Evolutionary conservation across 495 filamentous ascomycete species (phyloP), one percentile per base, ranked within the genome.

Genomic region (Annulohypoxylon nitens): DNA sequence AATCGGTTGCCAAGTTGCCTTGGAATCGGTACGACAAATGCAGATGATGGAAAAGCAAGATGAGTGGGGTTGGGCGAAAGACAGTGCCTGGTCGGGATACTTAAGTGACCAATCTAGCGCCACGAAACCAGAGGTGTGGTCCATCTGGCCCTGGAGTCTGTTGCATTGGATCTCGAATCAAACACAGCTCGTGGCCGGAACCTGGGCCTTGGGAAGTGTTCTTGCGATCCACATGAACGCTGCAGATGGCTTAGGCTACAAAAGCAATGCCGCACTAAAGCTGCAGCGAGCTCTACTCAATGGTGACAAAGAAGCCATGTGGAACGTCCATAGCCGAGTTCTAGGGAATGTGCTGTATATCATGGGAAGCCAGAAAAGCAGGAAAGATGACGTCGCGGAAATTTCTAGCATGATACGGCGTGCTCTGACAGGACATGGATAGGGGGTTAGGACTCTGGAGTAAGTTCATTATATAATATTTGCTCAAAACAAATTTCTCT

Each of bases 321-420:
- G 88, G 81, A 88, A 88, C 68, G 83, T 94, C 14, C 92, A 95
- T 81, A 90, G 86, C n/a, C 80, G 92, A 16, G 90, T 92, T 4
- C 80, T 95, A 34, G 92, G 92, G 0, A 93, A 93, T 80, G 90
- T 93, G 16, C 78, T 93, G 3, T 95, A 95, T 79, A 70, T 94
- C 30, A 94, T 95, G 92, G 87, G 90, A 4, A 88, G 90, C 71
- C 85, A 90, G 75, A 92, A 84, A 1, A 87, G 88, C 1, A 85
- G 78, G 20, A 73, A 80, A 26, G 82, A 86, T 58, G 84, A 85
- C 3, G 55, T 92, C 12, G 70, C 64, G n/a, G 78, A 75, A 59
- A 81, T 92, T 53, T 85, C 90, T 72, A 66, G 18, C 8, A 18
- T 75, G 55, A 47, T 81, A 16, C 57, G 20, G 50, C 47, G 30